Base-by-base conservation (phyloP, 2,329 filamentous ascomycete genomes). In the Grosmannia serpens region DNA sequence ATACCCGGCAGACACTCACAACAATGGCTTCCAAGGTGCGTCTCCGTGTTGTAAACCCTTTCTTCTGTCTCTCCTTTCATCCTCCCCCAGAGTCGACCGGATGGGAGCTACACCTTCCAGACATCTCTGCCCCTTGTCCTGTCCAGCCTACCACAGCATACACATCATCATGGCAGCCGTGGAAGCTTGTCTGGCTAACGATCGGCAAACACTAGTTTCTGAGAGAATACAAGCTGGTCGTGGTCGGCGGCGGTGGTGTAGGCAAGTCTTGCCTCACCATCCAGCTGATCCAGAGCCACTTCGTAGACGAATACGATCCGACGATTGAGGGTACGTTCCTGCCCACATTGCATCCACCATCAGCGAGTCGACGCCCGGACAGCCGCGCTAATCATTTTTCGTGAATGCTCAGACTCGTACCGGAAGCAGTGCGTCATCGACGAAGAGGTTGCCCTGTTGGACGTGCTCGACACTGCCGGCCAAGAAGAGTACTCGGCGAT, bases 341-440 rank as follows among this genome's bases (percentile, higher is more conserved):
- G 33, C 52, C 22, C 44, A 6, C n/a, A 51, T 13, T 38, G 13
- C 35, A 38, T 38, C 35, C 35, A 38, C 15, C 35, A 38, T 17
- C 35, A 17, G n/a, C n/a, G n/a, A 38, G 35, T 15, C 35, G 35
- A 6, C 15, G 35, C 35, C 35, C 35, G 15, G 17, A 15, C 2
- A 38, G 35, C 7, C 13, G 6, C 22, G 11, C 33, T 44, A 44
- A 44, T 13, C 38, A 26, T 27, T n/a, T 35, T 24, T 33, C 7
- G 1, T 15, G 35, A 53, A 53, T 65, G 50, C 58, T 56, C 72
- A 99, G 94, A 99, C 72, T 97, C 94, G 63, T 99, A 99, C 81
- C 91, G 94, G 79, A 99, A 99, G 86, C 94, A 97, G 82, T 97
- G 94, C 74, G 87, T 96, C 67, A 95, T 99, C 73, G 94, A 99